Percentiles rank a stretch among this genome's conserved stretches.
Evolutionary conservation across 164 flowering plant genomes (phyloP).

Genomic region (Vitis rotundifolia): DNA sequence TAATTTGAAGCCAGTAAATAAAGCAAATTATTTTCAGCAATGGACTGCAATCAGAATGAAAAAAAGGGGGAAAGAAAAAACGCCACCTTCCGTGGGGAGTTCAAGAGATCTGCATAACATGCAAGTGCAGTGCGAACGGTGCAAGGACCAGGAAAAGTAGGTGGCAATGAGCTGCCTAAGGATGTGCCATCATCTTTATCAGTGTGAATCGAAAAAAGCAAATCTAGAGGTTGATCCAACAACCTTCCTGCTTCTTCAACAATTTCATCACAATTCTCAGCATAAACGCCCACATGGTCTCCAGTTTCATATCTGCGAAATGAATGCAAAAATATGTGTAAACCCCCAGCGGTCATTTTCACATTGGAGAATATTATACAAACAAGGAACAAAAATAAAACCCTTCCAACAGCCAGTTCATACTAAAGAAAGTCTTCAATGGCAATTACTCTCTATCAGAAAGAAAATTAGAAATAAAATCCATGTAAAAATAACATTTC

Average conservation of each 20-base stretch:
- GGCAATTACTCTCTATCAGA: not conserved
- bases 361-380: too few species aligned
- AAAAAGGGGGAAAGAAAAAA: not conserved
- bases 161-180: slow-evolving; percentile 60
- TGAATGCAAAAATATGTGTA: not conserved
- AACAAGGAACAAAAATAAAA: too few species aligned
- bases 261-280: slow-evolving; percentile 68
- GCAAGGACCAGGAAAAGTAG: slow-evolving; percentile 87
- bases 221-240: slow-evolving; percentile 64
- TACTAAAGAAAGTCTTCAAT: not conserved
- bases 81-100: slow-evolving; percentile 77
- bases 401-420: too few species aligned
- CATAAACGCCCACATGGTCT: slow-evolving; percentile 90
- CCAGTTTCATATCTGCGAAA: slow-evolving; percentile 84
- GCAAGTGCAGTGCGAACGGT: slow-evolving; percentile 71
- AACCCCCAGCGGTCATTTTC: too few species aligned
- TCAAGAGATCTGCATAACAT: slow-evolving; percentile 80
- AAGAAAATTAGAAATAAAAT: not conserved
- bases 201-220: slow-evolving; percentile 66
- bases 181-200: slow-evolving; percentile 80
- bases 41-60: not conserved
- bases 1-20: not conserved
- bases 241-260: slow-evolving; percentile 76
- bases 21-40: not conserved
- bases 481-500: too few species aligned